Evolutionary conservation across 2,329 filamentous ascomycete genomes (phyloP), one percentile per base, ranked within the genome.

Genomic region (Ilyonectria robusta): DNA sequence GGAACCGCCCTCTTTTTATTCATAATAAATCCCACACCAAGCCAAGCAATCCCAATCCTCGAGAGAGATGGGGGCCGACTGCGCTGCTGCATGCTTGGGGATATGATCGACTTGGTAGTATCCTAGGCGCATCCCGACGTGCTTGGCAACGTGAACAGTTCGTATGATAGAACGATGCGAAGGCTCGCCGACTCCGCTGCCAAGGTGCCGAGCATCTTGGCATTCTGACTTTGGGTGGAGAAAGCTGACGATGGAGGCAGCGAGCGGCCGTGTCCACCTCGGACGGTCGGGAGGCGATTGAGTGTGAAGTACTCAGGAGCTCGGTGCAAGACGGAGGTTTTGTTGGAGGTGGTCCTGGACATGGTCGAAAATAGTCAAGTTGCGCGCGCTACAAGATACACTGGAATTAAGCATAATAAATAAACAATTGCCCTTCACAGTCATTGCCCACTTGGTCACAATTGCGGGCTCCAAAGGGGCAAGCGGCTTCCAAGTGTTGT

Each of bases 141-240:
- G 26, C 46, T 47, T 31, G 57, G 51, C 50, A 55, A 63, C 15
- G 40, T 21, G 17, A n/a, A 19, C 9, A 17, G 37, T 57, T 44
- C 35, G 54, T 57, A 57, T 57, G 54, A 57, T 15, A 13, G 15
- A 31, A 66, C 58, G 50, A 17, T 51, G 26, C 13, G 11, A 33
- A 51, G 31, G 58, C 44, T 10, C 44, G 51, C 33, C 17, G 51
- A 47, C 69, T 72, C 66, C 66, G 63, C 66, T 72, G 71, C 71
- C 71, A 72, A 72, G 71, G n/a, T 59, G 60, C 65, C 66, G 19
- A 59, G 69, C 57, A 58, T 64, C 71, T 72, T 73, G 71, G 71
- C 71, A 60, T 13, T 69, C 58, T 59, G 29, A 59, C 37, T 29
- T 26, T 61, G 44, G 47, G 31, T 59, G 69, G 33, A 51, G 51